Evolutionary conservation across 2,329 filamentous ascomycete species (phyloP).

Genomic region (Paracamarosporium sp.): DNA sequence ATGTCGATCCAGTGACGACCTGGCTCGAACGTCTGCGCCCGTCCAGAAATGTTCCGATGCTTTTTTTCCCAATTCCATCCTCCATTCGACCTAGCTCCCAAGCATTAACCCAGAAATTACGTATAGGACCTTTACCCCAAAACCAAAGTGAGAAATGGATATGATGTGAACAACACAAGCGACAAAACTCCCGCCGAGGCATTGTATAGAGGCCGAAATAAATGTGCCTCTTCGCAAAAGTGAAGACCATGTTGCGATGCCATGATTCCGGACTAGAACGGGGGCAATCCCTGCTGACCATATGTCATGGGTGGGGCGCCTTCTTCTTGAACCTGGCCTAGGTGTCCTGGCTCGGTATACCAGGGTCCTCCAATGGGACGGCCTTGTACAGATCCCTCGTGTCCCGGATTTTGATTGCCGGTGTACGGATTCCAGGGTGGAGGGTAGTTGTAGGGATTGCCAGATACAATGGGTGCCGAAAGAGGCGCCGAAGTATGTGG

Average conservation of each 20-base stretch:
- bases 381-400: slow-evolving; percentile 34
- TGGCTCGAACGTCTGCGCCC: not conserved
- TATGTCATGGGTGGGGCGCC: slow-evolving; percentile 36
- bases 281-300: slow-evolving; percentile 30
- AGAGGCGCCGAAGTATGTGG: slow-evolving; percentile 36
- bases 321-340: slow-evolving; percentile 47
- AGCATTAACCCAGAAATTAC: not conserved
- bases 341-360: slow-evolving; percentile 38
- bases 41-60: not conserved
- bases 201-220: not conserved
- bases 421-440: slow-evolving; percentile 41
- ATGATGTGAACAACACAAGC: not conserved
- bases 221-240: not conserved
- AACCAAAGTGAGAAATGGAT: not conserved
- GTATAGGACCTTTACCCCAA: not conserved
- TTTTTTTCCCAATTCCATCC: not conserved
- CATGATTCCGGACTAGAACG: slow-evolving; percentile 35
- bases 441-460: slow-evolving; percentile 37
- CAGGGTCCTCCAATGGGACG: slow-evolving; percentile 46
- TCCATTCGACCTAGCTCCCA: not conserved
- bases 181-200: not conserved
- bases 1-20: not conserved
- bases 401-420: slow-evolving; percentile 26
- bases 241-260: not conserved
- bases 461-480: slow-evolving; percentile 42